These are phyloP conservation scores for Candida berthetii DNA, from an alignment of 805 yeast species.

Conservation along the genomic window DNA sequence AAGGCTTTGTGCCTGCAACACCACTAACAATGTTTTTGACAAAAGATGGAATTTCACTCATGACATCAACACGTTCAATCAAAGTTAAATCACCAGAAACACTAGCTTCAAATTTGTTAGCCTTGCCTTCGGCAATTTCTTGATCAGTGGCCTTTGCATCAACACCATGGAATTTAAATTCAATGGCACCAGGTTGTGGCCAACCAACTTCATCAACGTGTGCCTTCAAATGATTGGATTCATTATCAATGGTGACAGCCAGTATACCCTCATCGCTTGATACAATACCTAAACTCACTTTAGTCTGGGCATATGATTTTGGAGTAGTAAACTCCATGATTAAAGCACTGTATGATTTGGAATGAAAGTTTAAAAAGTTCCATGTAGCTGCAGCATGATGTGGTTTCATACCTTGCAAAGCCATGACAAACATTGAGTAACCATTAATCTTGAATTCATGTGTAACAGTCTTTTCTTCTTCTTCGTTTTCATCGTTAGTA, in stretches of 20 bases:
- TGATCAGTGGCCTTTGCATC: conserved; percentile 38
- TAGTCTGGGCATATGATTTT: conserved; percentile 74
- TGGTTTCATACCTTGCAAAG: conserved; percentile 98
- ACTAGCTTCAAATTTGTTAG: conserved; percentile 35
- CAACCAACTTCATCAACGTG: conserved; percentile 75
- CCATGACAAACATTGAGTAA: conserved; percentile 84
- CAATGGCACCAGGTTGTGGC: conserved; percentile 74
- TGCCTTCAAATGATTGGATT: conserved; percentile 50
- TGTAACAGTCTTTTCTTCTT: background rate
- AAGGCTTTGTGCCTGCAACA: conserved; percentile 95
- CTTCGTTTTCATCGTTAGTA: no score
- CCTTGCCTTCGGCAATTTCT: conserved; percentile 26
- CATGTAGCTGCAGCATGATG: conserved; percentile 97
- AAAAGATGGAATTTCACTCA: conserved; percentile 94
- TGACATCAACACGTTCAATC: conserved; percentile 92
- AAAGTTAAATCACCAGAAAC: conserved; percentile 60
- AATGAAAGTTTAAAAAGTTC: conserved; percentile 91
- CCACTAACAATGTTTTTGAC: conserved; percentile 91
- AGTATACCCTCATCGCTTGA: conserved; percentile 59
- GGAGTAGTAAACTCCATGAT: conserved; percentile 97
- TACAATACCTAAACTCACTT: conserved; percentile 74
- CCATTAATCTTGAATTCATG: conserved; percentile 26
- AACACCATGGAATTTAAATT: conserved; percentile 50
- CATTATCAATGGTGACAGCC: conserved; percentile 60
- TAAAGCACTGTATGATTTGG: conserved; percentile 64